These are phyloP conservation scores for Phytophthora cactorum DNA, from an alignment of 352 stramenopile species.

Conservation along the genomic window DNA sequence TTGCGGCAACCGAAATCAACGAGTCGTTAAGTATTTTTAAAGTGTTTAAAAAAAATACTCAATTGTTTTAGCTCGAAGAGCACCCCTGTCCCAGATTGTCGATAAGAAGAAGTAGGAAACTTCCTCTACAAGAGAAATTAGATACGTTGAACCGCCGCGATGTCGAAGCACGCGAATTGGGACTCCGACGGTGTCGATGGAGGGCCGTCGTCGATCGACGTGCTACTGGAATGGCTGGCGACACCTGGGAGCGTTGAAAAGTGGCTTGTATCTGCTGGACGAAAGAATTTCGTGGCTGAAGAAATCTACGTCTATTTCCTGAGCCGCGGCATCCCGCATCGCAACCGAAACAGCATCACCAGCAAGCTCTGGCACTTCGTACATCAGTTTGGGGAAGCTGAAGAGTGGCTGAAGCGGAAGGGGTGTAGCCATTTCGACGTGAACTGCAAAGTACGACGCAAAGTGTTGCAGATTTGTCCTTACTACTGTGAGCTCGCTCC, in stretches of 20 bases:
- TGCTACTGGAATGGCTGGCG: constrained; percentile 22
- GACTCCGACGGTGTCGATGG: constrained; percentile 20
- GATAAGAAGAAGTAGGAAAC: neutral
- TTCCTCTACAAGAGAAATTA: constrained; percentile 1
- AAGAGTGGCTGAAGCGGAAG: neutral
- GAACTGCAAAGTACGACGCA: neutral
- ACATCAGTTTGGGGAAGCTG: neutral
- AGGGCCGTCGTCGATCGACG: constrained; percentile 19
- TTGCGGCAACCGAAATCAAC: too few relatives aligned
- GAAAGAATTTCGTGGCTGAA: neutral
- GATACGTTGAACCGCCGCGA: constrained; percentile 5
- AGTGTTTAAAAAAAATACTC: too few relatives aligned
- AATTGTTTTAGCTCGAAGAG: too few relatives aligned
- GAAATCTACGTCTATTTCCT: neutral
- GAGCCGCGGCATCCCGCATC: neutral
- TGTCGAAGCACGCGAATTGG: constrained; percentile 11
- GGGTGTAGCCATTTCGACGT: neutral
- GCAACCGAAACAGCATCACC: neutral
- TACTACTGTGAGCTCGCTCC: constrained; percentile 2
- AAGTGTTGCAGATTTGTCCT: constrained; percentile 1
- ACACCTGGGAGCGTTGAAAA: neutral
- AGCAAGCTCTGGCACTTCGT: constrained; percentile 3
- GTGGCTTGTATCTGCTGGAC: neutral
- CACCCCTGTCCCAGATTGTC: too few relatives aligned
- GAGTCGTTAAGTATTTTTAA: too few relatives aligned